Conservation (phyloP, 2,329 filamentous ascomycete genomes). For the Claviceps maximensis region DNA sequence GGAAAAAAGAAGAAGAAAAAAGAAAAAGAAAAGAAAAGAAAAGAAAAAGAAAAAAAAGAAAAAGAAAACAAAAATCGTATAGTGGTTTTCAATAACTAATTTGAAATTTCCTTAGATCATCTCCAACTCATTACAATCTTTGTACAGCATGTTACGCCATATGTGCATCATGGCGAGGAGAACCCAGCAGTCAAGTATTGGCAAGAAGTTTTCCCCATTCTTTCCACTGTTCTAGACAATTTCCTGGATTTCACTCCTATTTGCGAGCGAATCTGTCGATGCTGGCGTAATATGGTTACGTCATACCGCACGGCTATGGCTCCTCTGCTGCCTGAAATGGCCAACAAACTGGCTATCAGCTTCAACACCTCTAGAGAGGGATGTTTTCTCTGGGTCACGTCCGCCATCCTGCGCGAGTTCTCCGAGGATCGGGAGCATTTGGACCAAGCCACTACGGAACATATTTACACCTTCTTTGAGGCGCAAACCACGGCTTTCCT, state of each 20-base stretch:
- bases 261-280: constrained; percentile 83
- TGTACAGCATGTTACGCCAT: constrained; percentile 63
- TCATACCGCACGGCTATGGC: constrained; percentile 85
- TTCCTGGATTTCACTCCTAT: constrained; percentile 81
- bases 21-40: neutral
- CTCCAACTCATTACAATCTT: constrained; percentile 88
- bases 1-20: neutral
- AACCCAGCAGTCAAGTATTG: constrained; percentile 95
- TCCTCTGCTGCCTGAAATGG: constrained; percentile 71
- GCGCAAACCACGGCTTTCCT: constrained; percentile 84
- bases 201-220: constrained; percentile 79
- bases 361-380: constrained; percentile 81
- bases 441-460: constrained; percentile 65
- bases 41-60: neutral
- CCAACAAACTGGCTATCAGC: constrained; percentile 74
- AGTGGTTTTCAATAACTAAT: neutral
- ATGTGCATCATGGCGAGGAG: constrained; percentile 55
- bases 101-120: constrained; percentile 45
- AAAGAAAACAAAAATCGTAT: neutral
- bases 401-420: constrained; percentile 89
- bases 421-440: constrained; percentile 81
- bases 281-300: constrained; percentile 94
- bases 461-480: constrained; percentile 91
- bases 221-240: constrained; percentile 75
- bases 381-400: constrained; percentile 97